Base-by-base conservation (phyloP, 2,329 filamentous ascomycete species). In the Colletotrichum simmondsii region DNA sequence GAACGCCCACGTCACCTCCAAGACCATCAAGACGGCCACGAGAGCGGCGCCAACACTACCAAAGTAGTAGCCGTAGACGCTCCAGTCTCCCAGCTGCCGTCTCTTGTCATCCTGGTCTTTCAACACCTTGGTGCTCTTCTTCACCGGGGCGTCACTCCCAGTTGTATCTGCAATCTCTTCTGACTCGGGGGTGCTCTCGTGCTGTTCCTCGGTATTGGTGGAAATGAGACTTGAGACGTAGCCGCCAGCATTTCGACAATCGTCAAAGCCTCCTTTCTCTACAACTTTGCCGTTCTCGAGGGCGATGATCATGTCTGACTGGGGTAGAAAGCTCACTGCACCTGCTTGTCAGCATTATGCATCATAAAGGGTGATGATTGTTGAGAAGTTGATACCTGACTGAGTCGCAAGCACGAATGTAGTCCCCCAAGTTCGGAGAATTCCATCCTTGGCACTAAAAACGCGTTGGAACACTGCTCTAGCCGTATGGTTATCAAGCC, bases 321-420 rank as follows among this genome's bases (percentile, higher is more conserved):
- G 79, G 6, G 80, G 77, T 0, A 84, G 68, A 8, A 75, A 73
- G 16, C 75, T 72, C 53, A 72, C 71, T 58, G 2, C 10, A 2
- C 24, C 11, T 19, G 26, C 22, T 11, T 16, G 22, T 72, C 14
- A 70, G 28, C 16, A 24, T 53, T 14, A 11, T 12, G 10, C n/a
- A 16, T 52, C 14, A n/a, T 65, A 28, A 2, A 5, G 2, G 3
- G 4, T 24, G 28, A 19, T 30, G 12, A 37, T 8, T 10, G 4
- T 4, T 8, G 8, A 7, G 24, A 19, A 19, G 24, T 22, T 35
- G 65, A 14, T 63, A 80, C 80, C 74, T 8, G 79, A 77, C 59
- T 82, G 82, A 1, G 83, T 85, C 4, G 80, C 80, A 2, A 86
- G 75, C 8, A 87, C 54, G 0, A 82, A 76, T 0, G 85, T 85